Evolutionary conservation across 495 filamentous ascomycete genomes (phyloP).

Genomic region (Apiosordaria backusii): DNA sequence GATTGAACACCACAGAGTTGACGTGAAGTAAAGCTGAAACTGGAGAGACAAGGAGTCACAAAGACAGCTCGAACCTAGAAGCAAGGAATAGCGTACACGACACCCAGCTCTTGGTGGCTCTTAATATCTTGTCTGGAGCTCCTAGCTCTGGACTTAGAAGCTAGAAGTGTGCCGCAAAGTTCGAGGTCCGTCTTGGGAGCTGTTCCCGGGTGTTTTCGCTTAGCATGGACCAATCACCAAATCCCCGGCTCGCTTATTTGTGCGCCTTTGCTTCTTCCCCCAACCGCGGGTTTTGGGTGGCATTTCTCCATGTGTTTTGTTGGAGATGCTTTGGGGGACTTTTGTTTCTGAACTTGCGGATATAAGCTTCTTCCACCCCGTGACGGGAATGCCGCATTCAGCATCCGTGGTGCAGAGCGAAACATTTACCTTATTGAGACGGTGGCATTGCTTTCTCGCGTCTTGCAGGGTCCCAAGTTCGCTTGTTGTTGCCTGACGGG

Average conservation of each 20-base stretch:
- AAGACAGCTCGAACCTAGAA: background rate
- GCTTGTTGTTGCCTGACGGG: slow-evolving; percentile 8
- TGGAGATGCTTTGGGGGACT: background rate
- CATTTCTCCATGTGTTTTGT: background rate
- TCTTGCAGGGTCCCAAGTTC: background rate
- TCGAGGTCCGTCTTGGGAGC: too few relatives aligned
- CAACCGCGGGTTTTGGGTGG: slow-evolving; percentile 5
- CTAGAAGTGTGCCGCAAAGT: background rate
- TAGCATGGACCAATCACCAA: slow-evolving; percentile 45
- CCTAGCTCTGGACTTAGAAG: too few relatives aligned
- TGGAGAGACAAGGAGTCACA: too few relatives aligned
- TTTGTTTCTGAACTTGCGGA: background rate
- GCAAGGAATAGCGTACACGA: background rate
- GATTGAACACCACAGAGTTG: too few relatives aligned
- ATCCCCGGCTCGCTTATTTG: slow-evolving; percentile 44
- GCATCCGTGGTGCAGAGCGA: slow-evolving; percentile 2
- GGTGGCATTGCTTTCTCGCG: background rate
- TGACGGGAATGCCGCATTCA: slow-evolving; percentile 5
- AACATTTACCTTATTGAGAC: background rate
- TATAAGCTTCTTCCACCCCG: background rate
- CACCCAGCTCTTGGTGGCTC: background rate
- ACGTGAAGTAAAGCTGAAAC: too few relatives aligned
- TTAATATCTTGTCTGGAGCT: background rate
- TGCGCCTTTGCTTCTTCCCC: slow-evolving; percentile 22
- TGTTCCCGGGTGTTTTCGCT: slow-evolving; percentile 38